phyloP scores from a whole-genome alignment of 1,139 yeast species.

The Hyphopichia fennica region DNA sequence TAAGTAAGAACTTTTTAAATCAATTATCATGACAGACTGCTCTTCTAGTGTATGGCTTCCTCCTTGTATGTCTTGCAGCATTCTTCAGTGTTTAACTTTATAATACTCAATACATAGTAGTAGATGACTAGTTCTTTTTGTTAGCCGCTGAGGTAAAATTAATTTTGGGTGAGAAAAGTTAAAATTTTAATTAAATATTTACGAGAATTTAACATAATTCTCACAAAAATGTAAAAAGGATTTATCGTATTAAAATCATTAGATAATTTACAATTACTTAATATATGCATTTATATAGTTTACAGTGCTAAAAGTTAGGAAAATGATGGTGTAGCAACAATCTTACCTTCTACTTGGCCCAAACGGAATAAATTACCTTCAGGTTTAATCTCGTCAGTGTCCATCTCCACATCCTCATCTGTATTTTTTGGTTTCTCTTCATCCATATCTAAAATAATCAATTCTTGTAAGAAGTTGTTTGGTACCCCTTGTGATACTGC shows the following conservation, averaged over 20 bases:
- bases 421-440: constrained; percentile 8
- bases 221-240: not conserved
- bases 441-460: constrained; percentile 53
- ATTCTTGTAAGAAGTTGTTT: constrained; percentile 71
- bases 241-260: not conserved
- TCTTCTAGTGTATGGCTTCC: not conserved
- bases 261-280: not conserved
- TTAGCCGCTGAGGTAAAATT: too few species aligned
- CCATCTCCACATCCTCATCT: constrained; percentile 28
- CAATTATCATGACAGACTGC: not conserved
- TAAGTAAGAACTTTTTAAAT: not conserved
- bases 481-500: constrained; percentile 75
- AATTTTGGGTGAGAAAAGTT: not conserved
- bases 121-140: too few species aligned
- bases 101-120: too few species aligned
- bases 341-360: constrained; percentile 62
- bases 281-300: not conserved
- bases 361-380: constrained; percentile 49
- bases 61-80: not conserved
- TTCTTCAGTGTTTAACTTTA: not conserved
- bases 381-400: constrained; percentile 31
- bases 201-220: not conserved
- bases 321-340: constrained; percentile 49
- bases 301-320: not conserved
- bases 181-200: not conserved